Evolutionary conservation across 106 monocot genomes (phyloP).

Genomic region (Chionographis japonica): DNA sequence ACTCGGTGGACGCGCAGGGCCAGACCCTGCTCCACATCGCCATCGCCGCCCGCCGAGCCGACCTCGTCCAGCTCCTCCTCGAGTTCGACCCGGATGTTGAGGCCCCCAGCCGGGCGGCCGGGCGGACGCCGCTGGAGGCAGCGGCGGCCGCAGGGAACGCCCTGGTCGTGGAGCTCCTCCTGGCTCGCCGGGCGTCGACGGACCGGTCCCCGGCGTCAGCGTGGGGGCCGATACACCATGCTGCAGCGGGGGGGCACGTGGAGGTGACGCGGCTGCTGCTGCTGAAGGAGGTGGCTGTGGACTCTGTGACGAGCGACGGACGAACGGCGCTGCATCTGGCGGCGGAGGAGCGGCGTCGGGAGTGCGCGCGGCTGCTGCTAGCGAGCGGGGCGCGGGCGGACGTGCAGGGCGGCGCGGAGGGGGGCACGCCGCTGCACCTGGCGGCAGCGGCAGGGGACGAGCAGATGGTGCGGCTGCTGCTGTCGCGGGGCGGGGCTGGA

Average conservation of each 20-base stretch:
- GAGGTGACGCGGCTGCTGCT: constrained; percentile 17
- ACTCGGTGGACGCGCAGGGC: constrained; percentile 12
- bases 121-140: constrained; percentile 18
- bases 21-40: constrained; percentile 13
- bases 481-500: neutral
- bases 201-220: constrained; percentile 1
- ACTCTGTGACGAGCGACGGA: constrained; percentile 5
- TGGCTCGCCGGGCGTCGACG: constrained; percentile 3
- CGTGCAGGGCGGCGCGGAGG: constrained; percentile 11
- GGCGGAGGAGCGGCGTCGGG: constrained; percentile 7
- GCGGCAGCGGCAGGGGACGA: constrained; percentile 16
- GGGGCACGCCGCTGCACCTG: constrained; percentile 12
- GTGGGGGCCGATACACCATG: constrained; percentile 14
- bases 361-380: constrained; percentile 14
- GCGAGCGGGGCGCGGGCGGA: constrained; percentile 3
- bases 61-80: constrained; percentile 20
- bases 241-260: constrained; percentile 5
- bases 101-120: neutral
- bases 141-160: constrained; percentile 13
- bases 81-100: constrained; percentile 16
- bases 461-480: constrained; percentile 9
- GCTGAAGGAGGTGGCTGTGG: neutral
- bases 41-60: constrained; percentile 1
- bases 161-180: constrained; percentile 13
- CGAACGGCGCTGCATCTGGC: constrained; percentile 24